Evolutionary conservation across 805 yeast species (phyloP).

Genomic region (Yarrowia sp.): DNA sequence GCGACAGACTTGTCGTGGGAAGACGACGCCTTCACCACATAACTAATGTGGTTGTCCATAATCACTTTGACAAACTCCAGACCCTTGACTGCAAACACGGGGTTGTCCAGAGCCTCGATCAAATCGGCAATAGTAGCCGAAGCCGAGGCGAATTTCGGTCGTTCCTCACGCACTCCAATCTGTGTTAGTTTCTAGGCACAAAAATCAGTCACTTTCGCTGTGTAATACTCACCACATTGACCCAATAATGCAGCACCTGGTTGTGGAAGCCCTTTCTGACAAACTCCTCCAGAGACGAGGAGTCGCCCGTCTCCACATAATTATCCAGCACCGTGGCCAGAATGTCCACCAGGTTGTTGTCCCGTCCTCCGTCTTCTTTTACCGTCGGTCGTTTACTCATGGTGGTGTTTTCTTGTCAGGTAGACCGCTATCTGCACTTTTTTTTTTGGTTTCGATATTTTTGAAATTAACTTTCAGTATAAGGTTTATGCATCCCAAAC

Average conservation of each 20-base stretch:
- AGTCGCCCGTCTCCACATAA: constrained; percentile 15
- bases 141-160: neutral
- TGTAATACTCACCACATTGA: constrained; percentile 3
- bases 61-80: constrained; percentile 50
- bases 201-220: neutral
- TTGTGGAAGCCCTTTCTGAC: neutral
- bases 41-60: constrained; percentile 54
- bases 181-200: neutral
- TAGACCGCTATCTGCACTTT: neutral
- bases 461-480: neutral
- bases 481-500: neutral
- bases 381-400: constrained; percentile 12
- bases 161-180: constrained; percentile 9
- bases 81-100: constrained; percentile 33
- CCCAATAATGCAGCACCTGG: constrained; percentile 1
- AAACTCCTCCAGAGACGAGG: constrained; percentile 8
- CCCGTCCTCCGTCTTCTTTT: constrained; percentile 1
- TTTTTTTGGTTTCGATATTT: neutral
- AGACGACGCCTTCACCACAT: constrained; percentile 64
- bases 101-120: constrained; percentile 27
- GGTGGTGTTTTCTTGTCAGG: neutral
- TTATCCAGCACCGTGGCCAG: constrained; percentile 21
- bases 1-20: constrained; percentile 56
- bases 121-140: neutral
- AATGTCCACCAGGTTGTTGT: neutral